These are phyloP conservation scores for Cladophialophora carrionii DNA, from an alignment of 2,329 filamentous ascomycete species.

Conservation along the genomic window DNA sequence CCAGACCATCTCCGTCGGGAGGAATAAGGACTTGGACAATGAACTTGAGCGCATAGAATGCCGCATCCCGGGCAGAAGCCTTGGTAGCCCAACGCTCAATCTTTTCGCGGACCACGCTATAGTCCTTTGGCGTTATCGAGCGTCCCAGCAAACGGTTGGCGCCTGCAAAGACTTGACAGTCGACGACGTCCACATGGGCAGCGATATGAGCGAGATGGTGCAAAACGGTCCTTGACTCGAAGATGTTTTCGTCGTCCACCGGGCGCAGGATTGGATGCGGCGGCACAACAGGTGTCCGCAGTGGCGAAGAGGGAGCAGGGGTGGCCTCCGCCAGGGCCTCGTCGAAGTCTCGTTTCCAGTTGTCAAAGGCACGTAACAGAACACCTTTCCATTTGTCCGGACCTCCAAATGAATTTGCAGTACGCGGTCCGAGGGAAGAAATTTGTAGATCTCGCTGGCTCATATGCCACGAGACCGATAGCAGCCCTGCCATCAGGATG, in stretches of 20 bases:
- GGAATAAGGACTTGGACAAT: slow-evolving; percentile 79
- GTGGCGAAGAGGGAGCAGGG: slow-evolving; percentile 40
- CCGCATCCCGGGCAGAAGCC: slow-evolving; percentile 84
- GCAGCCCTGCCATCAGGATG: slow-evolving; percentile 87
- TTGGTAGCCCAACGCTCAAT: slow-evolving; percentile 87
- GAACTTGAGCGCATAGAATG: slow-evolving; percentile 89
- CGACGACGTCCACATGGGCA: slow-evolving; percentile 96
- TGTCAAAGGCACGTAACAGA: slow-evolving; percentile 84
- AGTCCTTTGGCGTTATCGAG: slow-evolving; percentile 79
- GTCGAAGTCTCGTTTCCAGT: slow-evolving; percentile 92
- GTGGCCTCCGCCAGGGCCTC: slow-evolving; percentile 68
- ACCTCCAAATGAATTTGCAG: slow-evolving; percentile 77
- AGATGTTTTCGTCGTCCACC: slow-evolving; percentile 69
- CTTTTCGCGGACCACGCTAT: slow-evolving; percentile 74
- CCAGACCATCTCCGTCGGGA: slow-evolving; percentile 39
- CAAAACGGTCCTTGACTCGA: slow-evolving; percentile 84
- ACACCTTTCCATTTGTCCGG: slow-evolving; percentile 89
- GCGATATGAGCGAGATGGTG: slow-evolving; percentile 97
- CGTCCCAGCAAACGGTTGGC: slow-evolving; percentile 83
- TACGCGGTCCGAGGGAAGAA: slow-evolving; percentile 70
- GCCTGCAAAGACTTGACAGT: slow-evolving; percentile 93
- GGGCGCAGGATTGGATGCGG: slow-evolving; percentile 41
- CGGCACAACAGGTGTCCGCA: slow-evolving; percentile 54
- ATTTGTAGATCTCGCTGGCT: slow-evolving; percentile 94
- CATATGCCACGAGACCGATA: slow-evolving; percentile 97